A percentile compares a stretch with the other conserved stretches of the same genome.
Conservation (phyloP, 768 basidiomycete species). For the Piloderma croceum region DNA sequence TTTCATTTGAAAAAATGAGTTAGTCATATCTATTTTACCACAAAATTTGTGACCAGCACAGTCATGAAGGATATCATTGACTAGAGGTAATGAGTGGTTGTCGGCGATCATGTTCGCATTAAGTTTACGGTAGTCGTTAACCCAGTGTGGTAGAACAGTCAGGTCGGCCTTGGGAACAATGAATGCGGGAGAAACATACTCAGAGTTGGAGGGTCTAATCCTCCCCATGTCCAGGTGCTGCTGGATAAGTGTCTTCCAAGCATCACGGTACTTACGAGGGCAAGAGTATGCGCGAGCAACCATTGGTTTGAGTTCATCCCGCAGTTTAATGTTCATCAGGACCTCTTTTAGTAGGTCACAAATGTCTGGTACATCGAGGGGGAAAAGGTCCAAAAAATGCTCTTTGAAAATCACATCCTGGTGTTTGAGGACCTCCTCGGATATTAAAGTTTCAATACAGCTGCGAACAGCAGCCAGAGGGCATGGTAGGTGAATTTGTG, state of each 20-base stretch:
- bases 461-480: neutral
- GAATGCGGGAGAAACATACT: no score
- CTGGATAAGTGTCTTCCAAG: slow-evolving; percentile 1
- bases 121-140: slow-evolving; percentile 13
- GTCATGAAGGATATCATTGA: slow-evolving; percentile 15
- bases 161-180: no score
- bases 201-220: slow-evolving; percentile 10
- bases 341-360: slow-evolving; percentile 16
- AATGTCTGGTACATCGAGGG: slow-evolving; percentile 18
- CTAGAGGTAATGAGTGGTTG: slow-evolving; percentile 9
- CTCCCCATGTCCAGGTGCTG: slow-evolving; percentile 4
- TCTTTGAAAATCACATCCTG: slow-evolving; percentile 1
- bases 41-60: slow-evolving; percentile 15
- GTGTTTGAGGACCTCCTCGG: neutral
- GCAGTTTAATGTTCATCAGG: slow-evolving; percentile 17
- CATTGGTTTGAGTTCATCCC: no score
- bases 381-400: slow-evolving; percentile 20
- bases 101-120: slow-evolving; percentile 16
- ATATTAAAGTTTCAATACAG: neutral
- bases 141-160: slow-evolving; percentile 13
- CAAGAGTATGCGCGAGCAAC: neutral
- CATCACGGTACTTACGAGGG: slow-evolving; percentile 13
- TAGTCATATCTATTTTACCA: no score
- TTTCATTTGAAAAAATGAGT: slow-evolving; percentile 17
- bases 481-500: no score